Percentiles rank a stretch among this genome's conserved stretches.
Conservation (phyloP, 2,329 filamentous ascomycete genomes). For the Botrytis squamosa region DNA sequence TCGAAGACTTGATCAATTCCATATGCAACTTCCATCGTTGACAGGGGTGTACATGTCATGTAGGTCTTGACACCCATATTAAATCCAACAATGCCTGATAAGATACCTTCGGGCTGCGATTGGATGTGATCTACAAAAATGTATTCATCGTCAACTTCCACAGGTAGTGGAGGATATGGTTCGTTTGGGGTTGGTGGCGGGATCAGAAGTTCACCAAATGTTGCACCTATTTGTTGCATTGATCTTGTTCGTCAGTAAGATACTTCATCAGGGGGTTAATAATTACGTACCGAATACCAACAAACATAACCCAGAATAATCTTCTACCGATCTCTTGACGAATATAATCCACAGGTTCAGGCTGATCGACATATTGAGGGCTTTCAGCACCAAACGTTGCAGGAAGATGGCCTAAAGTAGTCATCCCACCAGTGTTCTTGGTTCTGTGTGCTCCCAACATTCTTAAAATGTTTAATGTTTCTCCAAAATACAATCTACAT, state of each 20-base stretch:
- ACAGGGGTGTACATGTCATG: constrained; percentile 73
- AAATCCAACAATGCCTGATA: constrained; percentile 76
- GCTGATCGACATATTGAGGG: constrained; percentile 15
- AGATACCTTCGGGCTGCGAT: constrained; percentile 63
- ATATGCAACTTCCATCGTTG: constrained; percentile 79
- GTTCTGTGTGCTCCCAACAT: constrained; percentile 64
- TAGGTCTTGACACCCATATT: constrained; percentile 77
- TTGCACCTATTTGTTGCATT: constrained; percentile 73
- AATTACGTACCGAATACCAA: constrained; percentile 61
- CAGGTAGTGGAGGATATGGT: constrained; percentile 74
- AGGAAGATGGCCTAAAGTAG: constrained; percentile 31
- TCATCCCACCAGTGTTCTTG: constrained; percentile 41
- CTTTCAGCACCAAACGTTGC: constrained; percentile 30
- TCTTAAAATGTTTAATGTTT: constrained; percentile 67
- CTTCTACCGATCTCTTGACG: constrained; percentile 72
- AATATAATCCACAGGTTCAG: constrained; percentile 57
- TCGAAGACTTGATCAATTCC: constrained; percentile 73
- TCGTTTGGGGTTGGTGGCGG: constrained; percentile 73
- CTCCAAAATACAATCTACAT: constrained; percentile 70
- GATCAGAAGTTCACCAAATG: constrained; percentile 69
- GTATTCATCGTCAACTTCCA: constrained; percentile 81
- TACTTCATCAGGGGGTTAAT: background rate
- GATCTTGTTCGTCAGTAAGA: constrained; percentile 49
- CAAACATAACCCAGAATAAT: constrained; percentile 82
- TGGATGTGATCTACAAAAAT: constrained; percentile 71